These are phyloP conservation scores for Danielia oregonensis DNA, from an alignment of 805 yeast genomes.

Conservation along the genomic window DNA sequence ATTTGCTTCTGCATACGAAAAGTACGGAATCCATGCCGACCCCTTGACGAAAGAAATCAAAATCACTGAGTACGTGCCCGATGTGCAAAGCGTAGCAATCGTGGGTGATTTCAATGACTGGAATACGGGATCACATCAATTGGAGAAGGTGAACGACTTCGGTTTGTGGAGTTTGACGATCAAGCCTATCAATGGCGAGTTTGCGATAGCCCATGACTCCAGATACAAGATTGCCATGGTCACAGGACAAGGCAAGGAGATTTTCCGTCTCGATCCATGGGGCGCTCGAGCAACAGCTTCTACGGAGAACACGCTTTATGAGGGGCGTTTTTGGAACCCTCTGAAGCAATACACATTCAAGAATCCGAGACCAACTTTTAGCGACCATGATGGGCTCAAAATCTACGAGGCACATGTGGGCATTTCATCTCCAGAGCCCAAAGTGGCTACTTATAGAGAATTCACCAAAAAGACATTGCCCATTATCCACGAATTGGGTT, in stretches of 20 bases:
- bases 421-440: constrained; percentile 86
- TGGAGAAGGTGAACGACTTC: constrained; percentile 54
- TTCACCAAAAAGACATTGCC: constrained; percentile 81
- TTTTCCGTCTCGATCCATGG: constrained; percentile 91
- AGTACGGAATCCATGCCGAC: constrained; percentile 73
- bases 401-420: constrained; percentile 97
- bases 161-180: constrained; percentile 68
- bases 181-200: constrained; percentile 53
- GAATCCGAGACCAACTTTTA: constrained; percentile 56
- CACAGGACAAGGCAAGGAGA: constrained; percentile 60
- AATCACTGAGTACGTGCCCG: constrained; percentile 88
- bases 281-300: constrained; percentile 75
- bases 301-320: constrained; percentile 55
- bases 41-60: constrained; percentile 47
- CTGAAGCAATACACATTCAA: constrained; percentile 49
- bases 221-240: constrained; percentile 68
- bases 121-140: constrained; percentile 54
- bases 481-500: constrained; percentile 78
- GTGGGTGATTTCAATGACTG: constrained; percentile 92
- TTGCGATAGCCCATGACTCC: constrained; percentile 78
- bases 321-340: constrained; percentile 95
- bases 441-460: constrained; percentile 79
- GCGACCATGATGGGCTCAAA: constrained; percentile 45
- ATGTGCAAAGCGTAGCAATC: constrained; percentile 69
- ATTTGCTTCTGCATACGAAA: constrained; percentile 73